Conservation (phyloP, 2,329 filamentous ascomycete genomes). For the Diaporthe eres region DNA sequence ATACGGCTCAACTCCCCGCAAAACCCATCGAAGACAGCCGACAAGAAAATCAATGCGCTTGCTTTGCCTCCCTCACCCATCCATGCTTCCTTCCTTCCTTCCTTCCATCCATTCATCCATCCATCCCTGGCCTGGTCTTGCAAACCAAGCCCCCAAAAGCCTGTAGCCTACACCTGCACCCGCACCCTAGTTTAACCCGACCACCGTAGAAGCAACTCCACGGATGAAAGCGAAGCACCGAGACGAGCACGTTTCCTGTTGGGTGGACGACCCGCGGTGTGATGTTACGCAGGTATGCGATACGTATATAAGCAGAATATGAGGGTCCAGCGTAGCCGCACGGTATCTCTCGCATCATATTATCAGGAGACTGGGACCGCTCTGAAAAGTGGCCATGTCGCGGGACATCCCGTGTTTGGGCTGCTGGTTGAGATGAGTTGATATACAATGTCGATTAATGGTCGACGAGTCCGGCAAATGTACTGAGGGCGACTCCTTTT, state of each 20-base stretch:
- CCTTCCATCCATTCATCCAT: background rate
- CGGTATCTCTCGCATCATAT: background rate
- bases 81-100: background rate
- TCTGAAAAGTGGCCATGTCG: background rate
- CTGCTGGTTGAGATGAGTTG: slow-evolving; percentile 29
- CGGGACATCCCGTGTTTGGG: background rate
- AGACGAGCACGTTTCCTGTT: background rate
- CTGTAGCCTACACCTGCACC: too few relatives aligned
- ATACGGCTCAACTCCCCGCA: slow-evolving; percentile 25
- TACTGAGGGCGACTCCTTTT: background rate
- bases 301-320: slow-evolving; percentile 22
- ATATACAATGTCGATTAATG: slow-evolving; percentile 36
- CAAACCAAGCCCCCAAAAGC: background rate
- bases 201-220: background rate
- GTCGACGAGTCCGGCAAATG: slow-evolving; percentile 23
- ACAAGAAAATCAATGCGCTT: slow-evolving; percentile 36
- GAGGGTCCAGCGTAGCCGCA: slow-evolving; percentile 5
- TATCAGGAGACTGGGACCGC: background rate
- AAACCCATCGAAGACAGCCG: slow-evolving; percentile 14
- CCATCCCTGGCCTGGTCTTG: background rate
- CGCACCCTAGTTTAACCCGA: background rate
- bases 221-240: background rate
- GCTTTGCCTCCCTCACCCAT: slow-evolving; percentile 1
- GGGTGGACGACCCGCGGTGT: background rate
- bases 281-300: background rate